Conservation (phyloP, 805 yeast genomes). For the Ogataea polymorpha region DNA sequence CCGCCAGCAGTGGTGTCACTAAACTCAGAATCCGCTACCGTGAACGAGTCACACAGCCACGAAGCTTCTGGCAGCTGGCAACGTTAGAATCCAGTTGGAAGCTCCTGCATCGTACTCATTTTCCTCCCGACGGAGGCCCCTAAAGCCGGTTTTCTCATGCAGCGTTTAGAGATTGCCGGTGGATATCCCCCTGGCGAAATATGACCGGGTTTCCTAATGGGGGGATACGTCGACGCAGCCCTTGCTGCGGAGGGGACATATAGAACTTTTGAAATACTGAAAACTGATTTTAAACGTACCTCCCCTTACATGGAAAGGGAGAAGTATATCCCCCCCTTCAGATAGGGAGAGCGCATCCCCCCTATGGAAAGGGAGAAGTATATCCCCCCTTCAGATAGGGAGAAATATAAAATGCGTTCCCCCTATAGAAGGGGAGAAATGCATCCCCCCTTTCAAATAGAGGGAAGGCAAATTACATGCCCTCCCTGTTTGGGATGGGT, state of each 20-base stretch:
- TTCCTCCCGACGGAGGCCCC: not conserved
- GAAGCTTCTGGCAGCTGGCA: too few relatives aligned
- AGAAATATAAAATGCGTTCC: not conserved
- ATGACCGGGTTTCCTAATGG: not conserved
- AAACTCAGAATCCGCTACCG: too few relatives aligned
- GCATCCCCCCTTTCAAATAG: too few relatives aligned
- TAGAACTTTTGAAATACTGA: not conserved
- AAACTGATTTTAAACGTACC: not conserved
- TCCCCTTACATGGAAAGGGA: not conserved
- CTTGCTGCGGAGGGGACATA: slow-evolving; percentile 1
- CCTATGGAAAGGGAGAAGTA: not conserved
- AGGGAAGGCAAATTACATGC: too few relatives aligned
- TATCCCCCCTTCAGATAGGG: not conserved
- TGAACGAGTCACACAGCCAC: too few relatives aligned
- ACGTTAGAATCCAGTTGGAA: too few relatives aligned
- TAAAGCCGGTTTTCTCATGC: too few relatives aligned
- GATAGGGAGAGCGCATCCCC: not conserved
- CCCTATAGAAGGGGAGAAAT: too few relatives aligned
- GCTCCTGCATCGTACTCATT: not conserved
- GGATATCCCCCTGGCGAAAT: not conserved
- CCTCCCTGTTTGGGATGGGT: too few relatives aligned
- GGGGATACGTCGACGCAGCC: slow-evolving; percentile 1
- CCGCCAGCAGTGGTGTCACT: too few relatives aligned
- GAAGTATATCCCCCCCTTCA: not conserved
- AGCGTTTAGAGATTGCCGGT: not conserved